Evolutionary conservation across 805 yeast species (phyloP).

Genomic region (Candida montana): DNA sequence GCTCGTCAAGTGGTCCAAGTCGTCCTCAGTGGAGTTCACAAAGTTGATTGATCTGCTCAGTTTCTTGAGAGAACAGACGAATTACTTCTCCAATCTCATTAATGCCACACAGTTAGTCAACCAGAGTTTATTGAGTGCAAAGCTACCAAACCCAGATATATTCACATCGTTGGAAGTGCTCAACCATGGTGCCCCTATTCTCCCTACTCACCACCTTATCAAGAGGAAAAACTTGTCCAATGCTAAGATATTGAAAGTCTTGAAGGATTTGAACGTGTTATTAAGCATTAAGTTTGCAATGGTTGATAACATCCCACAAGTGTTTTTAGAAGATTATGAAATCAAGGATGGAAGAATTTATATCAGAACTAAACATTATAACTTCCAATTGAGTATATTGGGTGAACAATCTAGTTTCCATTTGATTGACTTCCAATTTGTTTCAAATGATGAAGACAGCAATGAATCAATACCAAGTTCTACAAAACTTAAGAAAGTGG

Average conservation of each 20-base stretch:
- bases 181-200: slow-evolving; percentile 67
- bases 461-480: slow-evolving; percentile 2
- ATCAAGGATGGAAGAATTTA: slow-evolving; percentile 74
- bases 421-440: slow-evolving; percentile 68
- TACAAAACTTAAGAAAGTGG: slow-evolving; percentile 44
- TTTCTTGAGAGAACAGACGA: slow-evolving; percentile 80
- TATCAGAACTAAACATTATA: slow-evolving; percentile 56
- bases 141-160: slow-evolving; percentile 87
- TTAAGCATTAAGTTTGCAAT: slow-evolving; percentile 72
- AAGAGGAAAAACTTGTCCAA: slow-evolving; percentile 46
- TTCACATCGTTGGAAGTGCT: slow-evolving; percentile 84
- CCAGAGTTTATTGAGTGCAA: slow-evolving; percentile 76
- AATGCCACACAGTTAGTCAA: slow-evolving; percentile 65
- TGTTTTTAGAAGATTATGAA: slow-evolving; percentile 50
- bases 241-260: slow-evolving; percentile 49
- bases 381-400: slow-evolving; percentile 72
- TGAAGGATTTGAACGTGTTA: slow-evolving; percentile 66
- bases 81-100: slow-evolving; percentile 55
- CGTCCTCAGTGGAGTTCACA: slow-evolving; percentile 63
- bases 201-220: slow-evolving; percentile 56
- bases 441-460: slow-evolving; percentile 18
- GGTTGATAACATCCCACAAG: slow-evolving; percentile 53
- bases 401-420: slow-evolving; percentile 67
- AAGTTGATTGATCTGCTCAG: slow-evolving; percentile 78
- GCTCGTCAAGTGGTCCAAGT: slow-evolving; percentile 78